Evolutionary conservation across 768 basidiomycete genomes (phyloP), one percentile per base, ranked within the genome.

Genomic region (Auricularia sp.): DNA sequence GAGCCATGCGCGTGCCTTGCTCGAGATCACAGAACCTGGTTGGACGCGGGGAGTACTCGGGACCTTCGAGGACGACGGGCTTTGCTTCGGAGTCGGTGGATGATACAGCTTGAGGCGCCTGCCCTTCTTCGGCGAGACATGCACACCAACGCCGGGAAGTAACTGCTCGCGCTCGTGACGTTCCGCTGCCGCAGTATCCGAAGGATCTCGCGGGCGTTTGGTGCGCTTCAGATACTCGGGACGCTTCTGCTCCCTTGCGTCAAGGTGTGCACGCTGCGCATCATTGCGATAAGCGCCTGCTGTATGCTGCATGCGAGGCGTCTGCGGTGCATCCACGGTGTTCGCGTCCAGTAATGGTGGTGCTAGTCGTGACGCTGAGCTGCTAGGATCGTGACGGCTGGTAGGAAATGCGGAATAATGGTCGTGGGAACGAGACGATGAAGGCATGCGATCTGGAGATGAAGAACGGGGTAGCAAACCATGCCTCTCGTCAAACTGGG

Each of bases 31-130:
- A 5, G 14, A 6, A 18, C 14, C 14, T 6, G 47, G 14, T 3
- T 42, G 39, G 8, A 14, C 7, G 13, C 39, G 39, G 13, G 47
- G 47, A 16, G 47, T 51, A 6, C 18, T 18, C 47, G 47, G 47
- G 18, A 16, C 1, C 18, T 51, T 21, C 21, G 21, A 51, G 5
- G 47, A 21, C 47, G 47, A 16, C 6, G 18, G 47, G 11, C 47
- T 6, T 1, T 16, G 18, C 14, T 51, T 21, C 6, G 47, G 47
- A 51, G 47, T 51, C 47, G 47, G 47, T 5, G 47, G 47, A 72
- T 90, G 89, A 73, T 91, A 92, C 47, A 92, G 73, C 68, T 84
- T 86, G 42, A 91, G 76, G 62, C 89, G 79, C 65, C 90, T 79
- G 1, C 90, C 90, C 75, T 87, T 90, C 64, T 79, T 73, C 0